Evolutionary conservation across 2,329 filamentous ascomycete genomes (phyloP), one percentile per base, ranked within the genome.

Genomic region (Colletotrichum echinochloae): DNA sequence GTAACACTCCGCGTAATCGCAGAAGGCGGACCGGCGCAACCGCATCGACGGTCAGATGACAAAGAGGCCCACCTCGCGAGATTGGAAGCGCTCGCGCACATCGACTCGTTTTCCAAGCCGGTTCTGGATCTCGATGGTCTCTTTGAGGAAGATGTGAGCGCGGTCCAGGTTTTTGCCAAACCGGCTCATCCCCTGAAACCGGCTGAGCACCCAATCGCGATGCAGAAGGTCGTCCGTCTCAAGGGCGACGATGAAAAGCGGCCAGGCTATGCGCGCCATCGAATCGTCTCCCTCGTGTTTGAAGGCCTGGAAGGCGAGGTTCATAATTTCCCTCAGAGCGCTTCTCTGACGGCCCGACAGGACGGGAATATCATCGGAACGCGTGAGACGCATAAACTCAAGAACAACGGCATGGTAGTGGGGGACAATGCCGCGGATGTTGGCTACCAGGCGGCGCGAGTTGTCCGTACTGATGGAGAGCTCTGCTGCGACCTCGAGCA

Each of bases 341-440:
- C 65, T 69, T 9, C 70, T 67, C 9, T 66, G 61, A 11, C 72
- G 48, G 2, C 66, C 62, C 5, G 66, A 65, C 2, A 78, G 61
- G 52, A 52, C 52, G 26, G 67, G 55, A 4, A 66, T 41, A 8
- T 59, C 60, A 52, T 60, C 72, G 72, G 60, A 66, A 39, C 65
- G 51, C 28, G 68, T 71, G 52, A 76, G 18, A 16, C 76, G 75
- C 51, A 75, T 71, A 51, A 75, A 78, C 30, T 81, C 78, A 0
- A 81, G 74, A 20, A 80, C 70, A 7, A 76, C 73, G n/a, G 78
- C 77, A 63, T 81, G 75, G 46, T 80, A 81, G 37, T 78, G 73
- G 1, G 80, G 79, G 8, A 81, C 76, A 16, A 81, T 78, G 20
- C 74, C 74, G 12, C 79, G 78, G 46, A 81, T 78, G 33, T 81